Evolutionary conservation across 352 stramenopile species (phyloP).

Genomic region (Sclerospora graminicola): DNA sequence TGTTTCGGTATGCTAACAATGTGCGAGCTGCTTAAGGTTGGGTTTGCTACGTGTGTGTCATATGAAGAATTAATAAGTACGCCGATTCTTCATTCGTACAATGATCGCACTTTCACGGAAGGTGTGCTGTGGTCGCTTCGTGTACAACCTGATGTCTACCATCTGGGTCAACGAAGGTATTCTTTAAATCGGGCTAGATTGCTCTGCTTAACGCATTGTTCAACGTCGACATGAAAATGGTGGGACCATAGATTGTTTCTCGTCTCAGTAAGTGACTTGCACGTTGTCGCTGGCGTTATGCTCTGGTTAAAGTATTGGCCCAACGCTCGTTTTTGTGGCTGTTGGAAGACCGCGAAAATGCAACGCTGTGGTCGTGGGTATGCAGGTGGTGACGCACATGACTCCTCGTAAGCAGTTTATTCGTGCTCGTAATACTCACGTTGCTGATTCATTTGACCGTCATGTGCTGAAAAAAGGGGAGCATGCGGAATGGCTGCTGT

Average conservation of each 20-base stretch:
- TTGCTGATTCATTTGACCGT: too few relatives aligned
- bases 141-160: constrained; percentile 77
- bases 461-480: too few relatives aligned
- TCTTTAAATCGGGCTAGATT: constrained; percentile 90
- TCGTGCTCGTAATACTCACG: constrained; percentile 48
- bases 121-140: constrained; percentile 88
- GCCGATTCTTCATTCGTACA: constrained; percentile 75
- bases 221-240: constrained; percentile 86
- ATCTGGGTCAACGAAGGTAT: constrained; percentile 84
- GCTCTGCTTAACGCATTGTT: constrained; percentile 78
- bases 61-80: constrained; percentile 79
- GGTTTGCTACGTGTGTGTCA: constrained; percentile 79
- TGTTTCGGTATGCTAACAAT: constrained; percentile 86
- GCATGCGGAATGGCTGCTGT: too few relatives aligned
- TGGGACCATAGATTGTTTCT: constrained; percentile 78
- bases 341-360: constrained; percentile 56
- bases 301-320: constrained; percentile 72
- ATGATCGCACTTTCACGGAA: constrained; percentile 79
- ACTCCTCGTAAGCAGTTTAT: constrained; percentile 78
- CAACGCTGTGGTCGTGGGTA: constrained; percentile 66
- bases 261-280: constrained; percentile 79
- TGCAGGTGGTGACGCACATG: constrained; percentile 82
- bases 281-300: constrained; percentile 78
- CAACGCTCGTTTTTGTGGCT: constrained; percentile 81
- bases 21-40: constrained; percentile 86